Evolutionary conservation across 2,329 filamentous ascomycete genomes (phyloP).

Genomic region (Magnaporthales sp.): DNA sequence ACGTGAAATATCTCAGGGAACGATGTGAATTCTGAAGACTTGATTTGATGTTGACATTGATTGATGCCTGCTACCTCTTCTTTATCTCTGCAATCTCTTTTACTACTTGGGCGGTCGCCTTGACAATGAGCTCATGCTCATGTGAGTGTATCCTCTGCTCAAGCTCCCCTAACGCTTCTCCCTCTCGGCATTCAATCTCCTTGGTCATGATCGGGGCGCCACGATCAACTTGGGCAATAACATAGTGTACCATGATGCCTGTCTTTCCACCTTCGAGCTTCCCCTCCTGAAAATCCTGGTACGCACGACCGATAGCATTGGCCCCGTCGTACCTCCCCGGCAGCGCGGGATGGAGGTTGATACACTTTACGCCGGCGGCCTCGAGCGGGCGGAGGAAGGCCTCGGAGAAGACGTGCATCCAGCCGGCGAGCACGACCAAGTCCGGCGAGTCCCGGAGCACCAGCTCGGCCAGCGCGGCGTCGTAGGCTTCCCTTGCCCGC

Average conservation of each 20-base stretch:
- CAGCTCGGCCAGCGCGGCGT: constrained; percentile 62
- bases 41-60: not conserved
- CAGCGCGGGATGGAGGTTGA: constrained; percentile 74
- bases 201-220: constrained; percentile 63
- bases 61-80: constrained; percentile 5
- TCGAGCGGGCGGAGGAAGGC: constrained; percentile 63
- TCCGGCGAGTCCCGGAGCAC: constrained; percentile 60
- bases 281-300: constrained; percentile 57
- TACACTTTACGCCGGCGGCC: constrained; percentile 54
- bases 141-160: constrained; percentile 64
- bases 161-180: constrained; percentile 56
- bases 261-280: constrained; percentile 60
- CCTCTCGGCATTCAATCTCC: constrained; percentile 58
- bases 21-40: not conserved
- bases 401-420: constrained; percentile 74
- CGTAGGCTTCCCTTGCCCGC: constrained; percentile 59
- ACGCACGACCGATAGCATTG: constrained; percentile 70
- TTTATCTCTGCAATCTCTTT: constrained; percentile 24
- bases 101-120: constrained; percentile 51
- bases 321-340: constrained; percentile 70
- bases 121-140: constrained; percentile 73
- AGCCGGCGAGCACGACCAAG: constrained; percentile 73
- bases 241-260: constrained; percentile 86
- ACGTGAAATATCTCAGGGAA: not conserved
- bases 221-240: constrained; percentile 71